Evolutionary conservation across 192 early-diverging fungal species (phyloP).

Genomic region (Coemansia erecta): DNA sequence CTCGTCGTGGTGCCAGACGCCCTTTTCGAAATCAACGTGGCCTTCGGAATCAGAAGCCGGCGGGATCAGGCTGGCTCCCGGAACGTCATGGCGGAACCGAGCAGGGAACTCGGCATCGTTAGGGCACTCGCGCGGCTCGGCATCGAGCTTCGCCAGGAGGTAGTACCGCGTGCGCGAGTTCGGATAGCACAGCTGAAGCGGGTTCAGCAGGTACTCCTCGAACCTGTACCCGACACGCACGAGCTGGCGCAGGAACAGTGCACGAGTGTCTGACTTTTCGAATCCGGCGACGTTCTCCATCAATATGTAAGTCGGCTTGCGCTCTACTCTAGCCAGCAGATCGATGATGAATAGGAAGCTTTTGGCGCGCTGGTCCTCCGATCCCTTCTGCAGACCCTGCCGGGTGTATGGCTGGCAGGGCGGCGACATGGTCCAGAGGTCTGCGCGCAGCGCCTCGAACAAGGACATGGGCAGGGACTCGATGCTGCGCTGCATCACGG

Average conservation of each 20-base stretch:
- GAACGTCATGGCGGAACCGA: constrained; percentile 25
- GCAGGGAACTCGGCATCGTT: constrained; percentile 33
- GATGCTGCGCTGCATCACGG: constrained; percentile 57
- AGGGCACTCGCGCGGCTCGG: constrained; percentile 15
- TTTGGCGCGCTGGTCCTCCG: constrained; percentile 67
- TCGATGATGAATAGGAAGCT: constrained; percentile 73
- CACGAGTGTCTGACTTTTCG: constrained; percentile 64
- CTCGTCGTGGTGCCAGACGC: constrained; percentile 43
- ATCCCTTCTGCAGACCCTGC: constrained; percentile 68
- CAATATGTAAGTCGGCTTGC: constrained; percentile 62
- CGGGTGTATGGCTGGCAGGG: constrained; percentile 83
- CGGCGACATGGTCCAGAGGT: constrained; percentile 81
- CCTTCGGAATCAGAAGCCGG: constrained; percentile 33
- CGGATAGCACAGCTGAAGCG: constrained; percentile 70
- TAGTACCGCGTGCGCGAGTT: constrained; percentile 81
- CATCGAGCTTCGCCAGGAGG: constrained; percentile 51
- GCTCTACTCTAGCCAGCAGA: constrained; percentile 56
- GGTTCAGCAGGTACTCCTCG: constrained; percentile 74
- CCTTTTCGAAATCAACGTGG: constrained; percentile 46
- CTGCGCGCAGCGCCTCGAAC: constrained; percentile 62
- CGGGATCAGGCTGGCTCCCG: constrained; percentile 33
- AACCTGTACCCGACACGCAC: constrained; percentile 58
- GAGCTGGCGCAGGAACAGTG: constrained; percentile 57
- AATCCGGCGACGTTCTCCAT: constrained; percentile 85
- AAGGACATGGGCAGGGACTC: constrained; percentile 59